A percentile compares a stretch with the other conserved stretches of the same genome.
These are phyloP conservation scores for Candida rishiriensis DNA, from an alignment of 805 yeast species.

Conservation along the genomic window DNA sequence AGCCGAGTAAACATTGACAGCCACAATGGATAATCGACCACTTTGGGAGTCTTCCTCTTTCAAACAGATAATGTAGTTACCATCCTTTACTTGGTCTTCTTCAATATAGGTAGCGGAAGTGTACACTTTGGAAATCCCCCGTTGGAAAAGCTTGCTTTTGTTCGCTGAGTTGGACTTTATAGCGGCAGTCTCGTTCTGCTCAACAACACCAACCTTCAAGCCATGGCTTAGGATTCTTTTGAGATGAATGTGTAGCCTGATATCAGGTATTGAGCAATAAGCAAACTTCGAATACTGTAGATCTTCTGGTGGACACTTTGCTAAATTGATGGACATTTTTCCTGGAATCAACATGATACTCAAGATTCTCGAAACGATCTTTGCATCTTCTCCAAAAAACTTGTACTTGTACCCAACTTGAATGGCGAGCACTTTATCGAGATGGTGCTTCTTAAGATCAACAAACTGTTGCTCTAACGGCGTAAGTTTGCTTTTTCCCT, in stretches of 20 bases:
- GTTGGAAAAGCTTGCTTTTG: slow-evolving; percentile 54
- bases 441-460: slow-evolving; percentile 54
- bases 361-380: slow-evolving; percentile 56
- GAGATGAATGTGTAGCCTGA: slow-evolving; percentile 67
- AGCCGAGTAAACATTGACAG: slow-evolving; percentile 71
- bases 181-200: slow-evolving; percentile 78
- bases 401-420: slow-evolving; percentile 93
- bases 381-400: slow-evolving; percentile 83
- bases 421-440: slow-evolving; percentile 69
- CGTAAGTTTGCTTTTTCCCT: slow-evolving; percentile 39
- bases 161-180: slow-evolving; percentile 52
- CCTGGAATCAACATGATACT: slow-evolving; percentile 75
- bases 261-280: slow-evolving; percentile 81
- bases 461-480: slow-evolving; percentile 80
- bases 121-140: slow-evolving; percentile 67
- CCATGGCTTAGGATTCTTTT: slow-evolving; percentile 70
- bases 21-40: slow-evolving; percentile 42
- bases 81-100: slow-evolving; percentile 19
- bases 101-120: slow-evolving; percentile 84
- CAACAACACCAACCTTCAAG: slow-evolving; percentile 79
- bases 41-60: slow-evolving; percentile 25
- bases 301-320: slow-evolving; percentile 37
- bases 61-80: slow-evolving; percentile 45
- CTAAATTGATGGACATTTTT: slow-evolving; percentile 47
- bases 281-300: slow-evolving; percentile 57